phyloP scores from a whole-genome alignment of 2,329 filamentous ascomycete genomes.

The Trichoderma harzianum region DNA sequence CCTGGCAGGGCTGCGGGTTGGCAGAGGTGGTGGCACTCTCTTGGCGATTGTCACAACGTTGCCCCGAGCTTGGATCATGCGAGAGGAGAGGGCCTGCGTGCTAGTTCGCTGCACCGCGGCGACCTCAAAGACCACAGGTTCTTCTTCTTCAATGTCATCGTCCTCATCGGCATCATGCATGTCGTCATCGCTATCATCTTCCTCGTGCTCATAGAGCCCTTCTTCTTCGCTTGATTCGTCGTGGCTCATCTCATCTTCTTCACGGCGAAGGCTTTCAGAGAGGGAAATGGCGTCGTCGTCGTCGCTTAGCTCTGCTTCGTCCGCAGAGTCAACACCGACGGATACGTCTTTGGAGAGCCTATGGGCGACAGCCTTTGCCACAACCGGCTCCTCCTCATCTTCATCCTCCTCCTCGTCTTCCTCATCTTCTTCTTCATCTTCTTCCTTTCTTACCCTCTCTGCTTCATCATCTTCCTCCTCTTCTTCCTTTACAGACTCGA shows the following conservation, averaged over 20 bases:
- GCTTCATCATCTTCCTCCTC: slow-evolving; percentile 56
- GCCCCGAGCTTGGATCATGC: slow-evolving; percentile 68
- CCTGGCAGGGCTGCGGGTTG: slow-evolving; percentile 70
- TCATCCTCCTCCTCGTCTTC: slow-evolving; percentile 22
- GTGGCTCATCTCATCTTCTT: slow-evolving; percentile 23
- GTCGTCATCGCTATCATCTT: slow-evolving; percentile 17
- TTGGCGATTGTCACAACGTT: slow-evolving; percentile 83
- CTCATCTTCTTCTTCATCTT: neutral
- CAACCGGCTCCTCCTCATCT: slow-evolving; percentile 39
- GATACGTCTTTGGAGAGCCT: slow-evolving; percentile 31
- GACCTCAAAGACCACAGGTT: slow-evolving; percentile 67
- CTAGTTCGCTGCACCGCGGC: slow-evolving; percentile 53
- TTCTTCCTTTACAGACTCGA: slow-evolving; percentile 38
- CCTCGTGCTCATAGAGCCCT: slow-evolving; percentile 19
- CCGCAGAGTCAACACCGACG: slow-evolving; percentile 23
- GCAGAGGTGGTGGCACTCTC: slow-evolving; percentile 72
- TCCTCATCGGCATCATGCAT: slow-evolving; percentile 42
- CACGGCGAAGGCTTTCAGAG: slow-evolving; percentile 19
- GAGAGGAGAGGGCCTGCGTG: slow-evolving; percentile 58
- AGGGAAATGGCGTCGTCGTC: neutral
- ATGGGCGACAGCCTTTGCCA: slow-evolving; percentile 46
- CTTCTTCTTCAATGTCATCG: slow-evolving; percentile 53
- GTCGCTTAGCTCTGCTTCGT: slow-evolving; percentile 23
- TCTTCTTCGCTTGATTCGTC: slow-evolving; percentile 24
- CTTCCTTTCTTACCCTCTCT: slow-evolving; percentile 53